phyloP scores from a whole-genome alignment of 2,329 filamentous ascomycete genomes.

The Aspergillus awamori region DNA sequence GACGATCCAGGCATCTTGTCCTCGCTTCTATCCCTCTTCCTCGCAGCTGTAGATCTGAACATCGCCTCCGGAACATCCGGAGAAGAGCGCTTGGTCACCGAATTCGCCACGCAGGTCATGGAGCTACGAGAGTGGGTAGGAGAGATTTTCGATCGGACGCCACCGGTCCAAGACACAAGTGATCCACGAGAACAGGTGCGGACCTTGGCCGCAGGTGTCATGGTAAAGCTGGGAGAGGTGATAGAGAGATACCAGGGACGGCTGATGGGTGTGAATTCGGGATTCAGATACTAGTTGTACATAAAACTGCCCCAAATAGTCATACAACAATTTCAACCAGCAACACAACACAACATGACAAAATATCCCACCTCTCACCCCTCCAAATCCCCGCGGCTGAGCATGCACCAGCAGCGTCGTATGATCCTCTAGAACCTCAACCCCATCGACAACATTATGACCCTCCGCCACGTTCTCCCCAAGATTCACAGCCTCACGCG shows the following conservation, averaged over 20 bases:
- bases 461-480: no score
- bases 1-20: conserved; percentile 70
- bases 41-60: conserved; percentile 82
- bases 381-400: no score
- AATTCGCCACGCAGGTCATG: conserved; percentile 74
- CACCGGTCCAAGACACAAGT: conserved; percentile 54
- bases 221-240: conserved; percentile 79
- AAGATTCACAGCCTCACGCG: no score
- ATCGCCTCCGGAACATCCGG: conserved; percentile 51
- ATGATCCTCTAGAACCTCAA: no score
- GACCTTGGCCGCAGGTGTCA: conserved; percentile 73
- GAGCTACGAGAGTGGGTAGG: conserved; percentile 88
- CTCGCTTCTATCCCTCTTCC: conserved; percentile 75
- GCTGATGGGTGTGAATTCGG: conserved; percentile 70
- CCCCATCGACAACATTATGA: no score
- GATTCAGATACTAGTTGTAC: conserved; percentile 41
- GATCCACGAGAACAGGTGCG: conserved; percentile 43
- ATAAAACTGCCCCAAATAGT: no score
- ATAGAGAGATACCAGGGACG: conserved; percentile 79
- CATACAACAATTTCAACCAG: no score
- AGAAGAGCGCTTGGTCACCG: conserved; percentile 70
- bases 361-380: no score
- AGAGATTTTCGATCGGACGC: conserved; percentile 67
- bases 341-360: no score
- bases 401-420: no score